phyloP scores from a whole-genome alignment of 2,329 filamentous ascomycete genomes.

The Calonectria montana region DNA sequence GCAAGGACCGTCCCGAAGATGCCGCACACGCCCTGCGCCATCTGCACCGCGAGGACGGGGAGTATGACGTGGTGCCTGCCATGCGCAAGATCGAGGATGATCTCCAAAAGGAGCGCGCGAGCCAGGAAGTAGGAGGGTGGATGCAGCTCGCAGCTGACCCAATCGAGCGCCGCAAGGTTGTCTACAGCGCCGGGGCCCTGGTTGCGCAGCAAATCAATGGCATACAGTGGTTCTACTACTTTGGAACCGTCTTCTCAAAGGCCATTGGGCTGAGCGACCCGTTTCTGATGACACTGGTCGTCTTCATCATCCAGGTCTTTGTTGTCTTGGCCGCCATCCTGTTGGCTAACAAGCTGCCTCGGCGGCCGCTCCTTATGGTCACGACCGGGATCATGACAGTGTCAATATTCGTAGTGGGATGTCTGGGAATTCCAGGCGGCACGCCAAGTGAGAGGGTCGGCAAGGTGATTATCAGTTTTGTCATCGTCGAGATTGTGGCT shows the following conservation, averaged over 20 bases:
- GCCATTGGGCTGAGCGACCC: constrained; percentile 54
- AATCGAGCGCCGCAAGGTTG: constrained; percentile 58
- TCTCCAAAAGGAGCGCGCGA: constrained; percentile 49
- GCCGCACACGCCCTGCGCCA: constrained; percentile 52
- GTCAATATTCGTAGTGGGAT: constrained; percentile 55
- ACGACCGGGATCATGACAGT: constrained; percentile 53
- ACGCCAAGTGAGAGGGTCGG: constrained; percentile 43
- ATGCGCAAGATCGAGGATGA: constrained; percentile 56
- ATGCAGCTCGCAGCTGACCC: constrained; percentile 54
- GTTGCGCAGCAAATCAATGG: constrained; percentile 62
- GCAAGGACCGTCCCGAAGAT: constrained; percentile 53
- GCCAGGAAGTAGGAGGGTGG: constrained; percentile 51
- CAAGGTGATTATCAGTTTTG: constrained; percentile 55
- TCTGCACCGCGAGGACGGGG: constrained; percentile 54
- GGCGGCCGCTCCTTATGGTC: constrained; percentile 52
- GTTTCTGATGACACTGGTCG: constrained; percentile 55
- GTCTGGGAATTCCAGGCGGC: constrained; percentile 50
- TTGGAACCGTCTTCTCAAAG: constrained; percentile 56
- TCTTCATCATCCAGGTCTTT: constrained; percentile 56
- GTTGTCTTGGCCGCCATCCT: constrained; percentile 53
- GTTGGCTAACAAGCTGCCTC: constrained; percentile 52
- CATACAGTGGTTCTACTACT: constrained; percentile 60
- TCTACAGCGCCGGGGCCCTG: constrained; percentile 57
- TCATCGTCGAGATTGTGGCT: constrained; percentile 54
- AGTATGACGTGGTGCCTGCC: constrained; percentile 51